phyloP scores from a whole-genome alignment of 2,329 filamentous ascomycete genomes.

The Rhexocercosporidium sp. region DNA sequence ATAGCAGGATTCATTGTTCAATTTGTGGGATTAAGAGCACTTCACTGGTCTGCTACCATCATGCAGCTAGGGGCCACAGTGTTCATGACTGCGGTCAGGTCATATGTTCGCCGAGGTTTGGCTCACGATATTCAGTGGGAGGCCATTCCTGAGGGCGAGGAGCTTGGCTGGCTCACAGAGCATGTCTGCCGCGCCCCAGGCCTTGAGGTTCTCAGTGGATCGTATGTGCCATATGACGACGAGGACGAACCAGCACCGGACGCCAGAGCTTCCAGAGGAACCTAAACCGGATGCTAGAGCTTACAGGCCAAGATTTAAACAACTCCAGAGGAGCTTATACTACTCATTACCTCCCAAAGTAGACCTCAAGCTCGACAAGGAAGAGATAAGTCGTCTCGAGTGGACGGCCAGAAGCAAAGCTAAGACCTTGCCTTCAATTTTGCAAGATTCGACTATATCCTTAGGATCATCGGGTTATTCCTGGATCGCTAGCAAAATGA shows the following conservation, averaged over 20 bases:
- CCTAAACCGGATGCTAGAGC: neutral
- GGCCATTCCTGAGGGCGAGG: neutral
- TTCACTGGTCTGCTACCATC: constrained; percentile 11
- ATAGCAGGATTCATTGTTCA: constrained; percentile 14
- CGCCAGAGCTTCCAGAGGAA: neutral
- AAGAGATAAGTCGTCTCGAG: neutral
- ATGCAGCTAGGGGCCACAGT: neutral
- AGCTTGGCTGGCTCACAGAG: neutral
- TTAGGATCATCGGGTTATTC: no score
- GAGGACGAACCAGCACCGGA: neutral
- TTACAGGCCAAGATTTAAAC: no score
- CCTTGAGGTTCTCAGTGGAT: neutral
- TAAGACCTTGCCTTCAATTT: neutral
- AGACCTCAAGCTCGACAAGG: neutral
- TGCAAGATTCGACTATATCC: neutral
- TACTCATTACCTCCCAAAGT: neutral
- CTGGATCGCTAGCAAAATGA: neutral
- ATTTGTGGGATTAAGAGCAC: constrained; percentile 10
- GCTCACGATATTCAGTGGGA: neutral
- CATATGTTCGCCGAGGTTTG: neutral
- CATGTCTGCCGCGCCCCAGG: neutral
- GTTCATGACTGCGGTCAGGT: neutral
- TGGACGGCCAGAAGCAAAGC: neutral
- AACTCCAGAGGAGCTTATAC: neutral
- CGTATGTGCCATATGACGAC: neutral